Evolutionary conservation across 495 filamentous ascomycete species (phyloP).

Genomic region (Penicillium cataractarum): DNA sequence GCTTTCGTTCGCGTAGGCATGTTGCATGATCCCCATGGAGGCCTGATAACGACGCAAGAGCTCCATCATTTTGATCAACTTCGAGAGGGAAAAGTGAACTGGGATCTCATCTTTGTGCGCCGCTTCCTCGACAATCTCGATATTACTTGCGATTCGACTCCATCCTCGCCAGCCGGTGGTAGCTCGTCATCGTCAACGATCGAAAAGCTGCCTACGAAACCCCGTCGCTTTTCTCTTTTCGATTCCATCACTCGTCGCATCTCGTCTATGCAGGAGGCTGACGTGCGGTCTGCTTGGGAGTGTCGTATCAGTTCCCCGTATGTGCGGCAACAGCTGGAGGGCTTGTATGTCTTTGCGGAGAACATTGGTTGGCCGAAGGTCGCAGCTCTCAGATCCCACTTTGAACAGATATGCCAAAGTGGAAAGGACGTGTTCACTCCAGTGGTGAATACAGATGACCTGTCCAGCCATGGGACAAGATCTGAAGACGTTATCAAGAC

Average conservation of each 20-base stretch:
- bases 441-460: background rate
- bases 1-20: slow-evolving; percentile 60
- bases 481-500: background rate
- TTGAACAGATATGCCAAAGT: slow-evolving; percentile 22
- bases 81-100: slow-evolving; percentile 70
- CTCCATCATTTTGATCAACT: slow-evolving; percentile 65
- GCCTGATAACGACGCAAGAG: slow-evolving; percentile 59
- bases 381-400: slow-evolving; percentile 34
- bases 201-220: slow-evolving; percentile 32
- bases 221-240: slow-evolving; percentile 31
- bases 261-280: slow-evolving; percentile 17
- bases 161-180: slow-evolving; percentile 10
- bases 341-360: slow-evolving; percentile 54
- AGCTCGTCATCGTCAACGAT: slow-evolving; percentile 3
- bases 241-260: slow-evolving; percentile 31
- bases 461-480: background rate
- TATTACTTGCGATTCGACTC: slow-evolving; percentile 32
- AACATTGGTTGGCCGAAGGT: slow-evolving; percentile 54
- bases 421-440: slow-evolving; percentile 14
- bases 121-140: slow-evolving; percentile 76
- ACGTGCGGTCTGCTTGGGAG: slow-evolving; percentile 38
- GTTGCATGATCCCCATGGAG: slow-evolving; percentile 52
- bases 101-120: slow-evolving; percentile 77
- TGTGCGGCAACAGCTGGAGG: slow-evolving; percentile 50
- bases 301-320: slow-evolving; percentile 44